A percentile compares a stretch with the other conserved stretches of the same genome.
Conservation (phyloP, 1,284 basidiomycete genomes). For the Microbotryum scabiosae region DNA sequence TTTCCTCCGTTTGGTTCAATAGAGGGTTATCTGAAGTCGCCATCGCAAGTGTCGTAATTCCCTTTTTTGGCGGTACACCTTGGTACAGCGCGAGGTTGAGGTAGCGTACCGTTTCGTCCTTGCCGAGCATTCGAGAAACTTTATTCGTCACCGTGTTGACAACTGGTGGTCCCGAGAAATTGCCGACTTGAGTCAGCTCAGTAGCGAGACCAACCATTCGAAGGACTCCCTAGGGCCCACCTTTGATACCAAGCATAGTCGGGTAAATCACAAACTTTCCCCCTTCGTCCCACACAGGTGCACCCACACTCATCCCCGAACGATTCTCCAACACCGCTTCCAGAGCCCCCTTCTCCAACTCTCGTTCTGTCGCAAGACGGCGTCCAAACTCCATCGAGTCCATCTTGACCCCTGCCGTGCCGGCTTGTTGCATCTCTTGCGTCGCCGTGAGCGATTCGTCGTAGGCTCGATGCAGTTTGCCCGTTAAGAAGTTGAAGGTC, state of each 20-base stretch:
- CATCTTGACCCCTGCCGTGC: conserved; percentile 64
- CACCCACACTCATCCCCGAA: conserved; percentile 52
- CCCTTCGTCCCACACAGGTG: conserved; percentile 93
- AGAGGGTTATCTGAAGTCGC: conserved; percentile 93
- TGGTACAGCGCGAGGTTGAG: conserved; percentile 85
- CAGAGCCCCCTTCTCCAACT: conserved; percentile 63
- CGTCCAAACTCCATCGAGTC: conserved; percentile 99
- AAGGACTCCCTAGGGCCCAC: conserved; percentile 44
- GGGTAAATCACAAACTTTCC: conserved; percentile 90
- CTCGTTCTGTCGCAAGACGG: conserved; percentile 80
- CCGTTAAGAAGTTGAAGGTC: conserved; percentile 81
- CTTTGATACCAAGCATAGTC: conserved; percentile 89
- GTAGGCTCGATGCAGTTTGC: conserved; percentile 84
- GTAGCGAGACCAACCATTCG: neutral
- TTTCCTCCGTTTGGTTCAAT: conserved; percentile 65
- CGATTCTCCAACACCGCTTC: conserved; percentile 47
- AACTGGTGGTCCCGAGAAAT: conserved; percentile 47
- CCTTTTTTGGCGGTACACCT: conserved; percentile 81
- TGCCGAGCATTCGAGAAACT: conserved; percentile 80
- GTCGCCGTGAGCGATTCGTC: conserved; percentile 88
- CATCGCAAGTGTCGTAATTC: conserved; percentile 76
- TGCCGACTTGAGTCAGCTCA: neutral
- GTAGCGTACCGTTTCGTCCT: conserved; percentile 89
- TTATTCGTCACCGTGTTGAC: conserved; percentile 91
- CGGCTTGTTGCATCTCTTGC: conserved; percentile 67